Conservation (phyloP, 2,329 filamentous ascomycete genomes). For the Fusarium marasasianum region DNA sequence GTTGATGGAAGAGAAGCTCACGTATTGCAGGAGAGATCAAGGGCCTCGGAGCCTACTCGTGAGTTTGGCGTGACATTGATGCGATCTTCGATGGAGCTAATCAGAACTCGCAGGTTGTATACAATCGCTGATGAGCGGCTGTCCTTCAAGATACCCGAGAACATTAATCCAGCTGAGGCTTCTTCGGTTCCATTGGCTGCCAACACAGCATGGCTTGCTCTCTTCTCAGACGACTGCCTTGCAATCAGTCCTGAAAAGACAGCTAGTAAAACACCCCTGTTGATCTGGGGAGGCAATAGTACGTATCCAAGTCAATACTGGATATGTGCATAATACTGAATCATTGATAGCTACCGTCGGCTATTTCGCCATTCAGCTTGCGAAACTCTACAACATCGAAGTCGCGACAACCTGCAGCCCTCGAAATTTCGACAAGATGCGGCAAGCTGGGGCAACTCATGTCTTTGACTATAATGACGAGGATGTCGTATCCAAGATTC, state of each 20-base stretch:
- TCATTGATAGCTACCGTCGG: conserved; percentile 18
- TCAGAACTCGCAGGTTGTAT: conserved; percentile 42
- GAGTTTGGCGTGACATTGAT: neutral
- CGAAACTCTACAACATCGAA: conserved; percentile 42
- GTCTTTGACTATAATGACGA: conserved; percentile 54
- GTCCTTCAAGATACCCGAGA: conserved; percentile 49
- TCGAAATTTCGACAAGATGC: conserved; percentile 43
- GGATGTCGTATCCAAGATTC: conserved; percentile 48
- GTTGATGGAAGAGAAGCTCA: neutral
- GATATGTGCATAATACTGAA: neutral
- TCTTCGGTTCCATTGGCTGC: conserved; percentile 50
- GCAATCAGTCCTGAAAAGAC: conserved; percentile 32
- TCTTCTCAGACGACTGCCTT: conserved; percentile 50
- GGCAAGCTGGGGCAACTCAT: conserved; percentile 45
- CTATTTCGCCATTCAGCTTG: conserved; percentile 45
- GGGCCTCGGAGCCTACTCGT: conserved; percentile 49
- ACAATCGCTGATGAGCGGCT: conserved; percentile 52
- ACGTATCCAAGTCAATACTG: neutral
- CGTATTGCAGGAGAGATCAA: conserved; percentile 23
- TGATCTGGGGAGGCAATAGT: conserved; percentile 56
- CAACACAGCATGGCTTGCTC: conserved; percentile 50
- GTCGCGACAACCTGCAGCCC: conserved; percentile 50
- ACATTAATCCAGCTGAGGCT: conserved; percentile 42
- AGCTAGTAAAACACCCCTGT: conserved; percentile 24
- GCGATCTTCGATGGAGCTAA: neutral